A percentile compares a stretch with the other conserved stretches of the same genome.
Evolutionary conservation across 75 land plant species (phyloP).

Genomic region (Pinus tabuliformis): DNA sequence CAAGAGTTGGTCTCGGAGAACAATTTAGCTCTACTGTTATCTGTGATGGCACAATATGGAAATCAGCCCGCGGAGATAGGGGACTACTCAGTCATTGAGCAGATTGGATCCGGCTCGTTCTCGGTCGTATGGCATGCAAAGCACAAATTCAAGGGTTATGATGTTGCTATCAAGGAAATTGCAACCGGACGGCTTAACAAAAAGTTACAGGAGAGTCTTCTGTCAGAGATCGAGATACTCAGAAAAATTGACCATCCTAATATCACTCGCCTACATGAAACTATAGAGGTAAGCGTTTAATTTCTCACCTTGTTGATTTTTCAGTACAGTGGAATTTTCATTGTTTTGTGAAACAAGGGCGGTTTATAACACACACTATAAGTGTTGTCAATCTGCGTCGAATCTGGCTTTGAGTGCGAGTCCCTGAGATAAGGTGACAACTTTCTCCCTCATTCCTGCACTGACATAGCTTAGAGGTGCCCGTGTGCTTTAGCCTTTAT

Average conservation of each 20-base stretch:
- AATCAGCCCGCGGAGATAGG: slow-evolving; percentile 45
- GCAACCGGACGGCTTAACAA: slow-evolving; percentile 51
- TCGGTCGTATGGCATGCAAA: slow-evolving; percentile 88
- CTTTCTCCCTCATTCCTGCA: no score
- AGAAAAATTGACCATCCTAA: slow-evolving; percentile 80
- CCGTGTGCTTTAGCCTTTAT: no score
- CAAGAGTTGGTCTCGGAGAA: no score
- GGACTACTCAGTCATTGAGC: slow-evolving; percentile 65
- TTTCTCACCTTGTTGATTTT: no score
- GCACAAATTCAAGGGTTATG: slow-evolving; percentile 63
- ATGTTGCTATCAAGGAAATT: slow-evolving; percentile 98
- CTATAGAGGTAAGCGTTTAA: slow-evolving; percentile 54
- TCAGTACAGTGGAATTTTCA: no score
- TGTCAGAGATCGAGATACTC: slow-evolving; percentile 83
- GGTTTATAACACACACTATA: no score
- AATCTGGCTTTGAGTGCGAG: no score
- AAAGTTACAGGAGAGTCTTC: slow-evolving; percentile 82
- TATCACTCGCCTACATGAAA: slow-evolving; percentile 83
- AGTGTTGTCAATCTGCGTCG: no score
- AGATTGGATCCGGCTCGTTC: slow-evolving; percentile 89
- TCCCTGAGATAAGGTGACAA: no score
- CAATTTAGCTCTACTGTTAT: no score
- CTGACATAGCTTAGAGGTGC: no score
- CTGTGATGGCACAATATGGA: not conserved
- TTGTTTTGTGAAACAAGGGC: no score